Evolutionary conservation across 306 rosid species (phyloP).

Genomic region (Abrus precatorius): DNA sequence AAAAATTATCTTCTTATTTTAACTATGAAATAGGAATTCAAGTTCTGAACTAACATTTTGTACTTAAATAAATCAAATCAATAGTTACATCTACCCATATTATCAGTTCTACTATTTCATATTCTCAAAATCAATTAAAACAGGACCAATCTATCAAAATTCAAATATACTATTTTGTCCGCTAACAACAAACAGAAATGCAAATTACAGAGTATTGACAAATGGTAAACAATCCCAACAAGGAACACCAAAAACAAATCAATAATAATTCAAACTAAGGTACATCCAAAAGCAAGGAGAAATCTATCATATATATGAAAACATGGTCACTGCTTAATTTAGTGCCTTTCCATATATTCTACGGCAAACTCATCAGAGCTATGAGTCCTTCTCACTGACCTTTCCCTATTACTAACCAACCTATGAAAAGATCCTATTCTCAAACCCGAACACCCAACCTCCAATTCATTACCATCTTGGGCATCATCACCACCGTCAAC

Average conservation of each 20-base stretch:
- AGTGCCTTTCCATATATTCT: constrained; percentile 39
- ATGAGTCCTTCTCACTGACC: constrained; percentile 44
- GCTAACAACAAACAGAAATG: not conserved
- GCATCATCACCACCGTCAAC: constrained; percentile 37
- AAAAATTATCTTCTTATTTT: no score
- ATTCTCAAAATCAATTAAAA: not conserved
- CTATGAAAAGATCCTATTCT: constrained; percentile 48
- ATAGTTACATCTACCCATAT: no score
- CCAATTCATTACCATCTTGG: not conserved
- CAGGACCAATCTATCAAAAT: not conserved
- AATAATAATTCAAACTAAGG: constrained; percentile 6
- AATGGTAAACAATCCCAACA: constrained; percentile 32
- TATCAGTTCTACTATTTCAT: no score
- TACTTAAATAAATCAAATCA: no score
- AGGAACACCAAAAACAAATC: not conserved
- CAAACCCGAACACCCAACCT: constrained; percentile 33
- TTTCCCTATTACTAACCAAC: constrained; percentile 42
- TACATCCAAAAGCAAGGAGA: constrained; percentile 1
- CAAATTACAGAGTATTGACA: not conserved
- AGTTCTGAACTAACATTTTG: no score
- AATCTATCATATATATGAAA: not conserved
- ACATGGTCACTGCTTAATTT: not conserved
- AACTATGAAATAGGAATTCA: no score
- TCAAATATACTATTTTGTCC: not conserved
- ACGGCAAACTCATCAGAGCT: not conserved